These are phyloP conservation scores for Withania somnifera DNA, from an alignment of 305 asterid species.

Conservation along the genomic window DNA sequence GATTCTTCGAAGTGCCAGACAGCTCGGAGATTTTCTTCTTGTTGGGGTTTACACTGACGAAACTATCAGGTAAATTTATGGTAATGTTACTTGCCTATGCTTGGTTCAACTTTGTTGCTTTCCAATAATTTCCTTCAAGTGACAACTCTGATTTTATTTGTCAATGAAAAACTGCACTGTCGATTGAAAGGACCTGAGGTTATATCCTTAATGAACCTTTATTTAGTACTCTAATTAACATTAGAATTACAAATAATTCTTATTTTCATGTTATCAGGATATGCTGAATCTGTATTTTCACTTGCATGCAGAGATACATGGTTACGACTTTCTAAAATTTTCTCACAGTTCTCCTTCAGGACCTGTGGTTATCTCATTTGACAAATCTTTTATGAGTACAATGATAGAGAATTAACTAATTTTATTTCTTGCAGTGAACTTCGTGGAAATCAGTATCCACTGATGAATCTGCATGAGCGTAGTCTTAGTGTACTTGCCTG, in stretches of 20 bases:
- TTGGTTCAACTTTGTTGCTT: background rate
- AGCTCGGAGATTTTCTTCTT: slow-evolving; percentile 87
- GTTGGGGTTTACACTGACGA: slow-evolving; percentile 80
- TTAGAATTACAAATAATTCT: background rate
- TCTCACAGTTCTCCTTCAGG: background rate
- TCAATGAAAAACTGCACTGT: background rate
- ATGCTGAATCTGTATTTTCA: background rate
- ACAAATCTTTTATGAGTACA: background rate
- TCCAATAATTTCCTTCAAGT: background rate
- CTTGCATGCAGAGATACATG: background rate
- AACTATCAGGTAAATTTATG: slow-evolving; percentile 49
- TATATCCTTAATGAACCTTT: background rate
- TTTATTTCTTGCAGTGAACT: slow-evolving; percentile 49
- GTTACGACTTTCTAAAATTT: background rate
- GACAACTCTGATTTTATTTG: background rate
- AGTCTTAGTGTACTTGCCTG: slow-evolving; percentile 89
- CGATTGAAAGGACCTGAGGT: background rate
- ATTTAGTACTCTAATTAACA: background rate
- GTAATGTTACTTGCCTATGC: background rate
- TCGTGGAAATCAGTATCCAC: slow-evolving; percentile 66
- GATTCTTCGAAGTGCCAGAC: slow-evolving; percentile 82
- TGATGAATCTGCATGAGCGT: slow-evolving; percentile 86
- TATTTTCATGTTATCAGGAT: background rate
- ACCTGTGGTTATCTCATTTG: background rate
- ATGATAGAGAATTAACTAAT: background rate